Base-by-base conservation (phyloP, 177 flowering plant species). In the Vitis hybrid region DNA sequence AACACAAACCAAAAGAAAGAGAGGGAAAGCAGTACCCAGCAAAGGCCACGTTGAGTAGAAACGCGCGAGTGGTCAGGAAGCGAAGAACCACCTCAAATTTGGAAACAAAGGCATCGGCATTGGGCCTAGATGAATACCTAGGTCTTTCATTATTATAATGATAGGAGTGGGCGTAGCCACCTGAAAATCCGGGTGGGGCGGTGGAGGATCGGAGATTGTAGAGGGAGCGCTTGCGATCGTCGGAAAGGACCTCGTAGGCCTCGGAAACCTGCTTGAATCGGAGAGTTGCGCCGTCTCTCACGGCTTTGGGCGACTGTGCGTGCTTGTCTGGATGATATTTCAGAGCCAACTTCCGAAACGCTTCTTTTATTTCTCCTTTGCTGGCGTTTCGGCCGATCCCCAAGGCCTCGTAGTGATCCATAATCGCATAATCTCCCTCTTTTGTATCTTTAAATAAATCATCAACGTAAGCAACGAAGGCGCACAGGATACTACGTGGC, bases 281-380 rank as follows among this genome's bases (percentile, higher is more conserved):
- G 53, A 68, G 73, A 17, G 85, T 78, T 49, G 95, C 93, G 20
- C 73, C 70, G 13, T 85, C 86, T 41, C 75, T 71, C 13, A 85
- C 75, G 53, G 80, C 55, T 9, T 84, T 69, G 20, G 97, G 51
- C 9, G 97, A 89, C 4, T 75, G 82, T 0, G 88, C 73, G 71
- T 94, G 98, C 80, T 87, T 90, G 80, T 94, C 97, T 0, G 98
- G 98, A 77, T 92, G 98, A 41, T 77, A 88, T 77, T 87, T 67
- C 63, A 90, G 61, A 2, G 98, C 98, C 73, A 90, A 50, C 72
- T 78, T 84, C 59, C 92, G 73, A 68, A 89, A 93, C 2, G 97
- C 90, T 53, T 82, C 82, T 73, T 93, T 94, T 65, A 94, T 88
- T 74, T 94, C 91, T 12, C 79, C 80, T 65, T 89, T 91, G 58